Base-by-base conservation (phyloP, 1,284 basidiomycete genomes). In the Ganoderma meredithae region DNA sequence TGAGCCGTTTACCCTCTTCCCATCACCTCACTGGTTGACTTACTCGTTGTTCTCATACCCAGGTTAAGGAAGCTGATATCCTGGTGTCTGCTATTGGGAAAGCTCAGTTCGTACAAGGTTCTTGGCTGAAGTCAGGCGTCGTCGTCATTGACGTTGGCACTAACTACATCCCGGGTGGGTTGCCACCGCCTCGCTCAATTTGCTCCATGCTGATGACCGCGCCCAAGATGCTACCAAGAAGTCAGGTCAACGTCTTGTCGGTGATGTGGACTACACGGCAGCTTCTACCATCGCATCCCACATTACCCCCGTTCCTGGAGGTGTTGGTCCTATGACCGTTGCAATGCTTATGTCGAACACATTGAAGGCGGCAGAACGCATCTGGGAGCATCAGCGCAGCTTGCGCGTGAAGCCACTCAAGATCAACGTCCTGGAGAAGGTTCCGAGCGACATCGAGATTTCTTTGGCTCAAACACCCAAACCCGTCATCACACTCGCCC, bases 321-420 rank as follows among this genome's bases (percentile, higher is more conserved):
- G 98, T 72, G 98, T 99, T 65, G 98, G 98, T 27, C 98, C 98
- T 39, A 98, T 99, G 97, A 99, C 98, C 10, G 98, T 99, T 69
- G 98, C 98, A 53, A 89, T 99, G 86, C 91, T 99, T 73, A 99
- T 99, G 97, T 88, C 92, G 78, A 99, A 99, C 83, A 97, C 97
- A 0, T 84, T 96, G 72, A 83, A 86, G 71, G 93, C 95, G 64
- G 96, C 97, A 40, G 89, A 95, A 80, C 90, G 94, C 69, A 84
- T 91, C 64, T 96, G 92, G 86, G 87, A 93, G 74, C 83, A 88
- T 62, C 81, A 86, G 49, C 88, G 91, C 62, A 79, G 85, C 25
- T 86, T 90, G 69, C 91, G 87, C 73, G 82, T 98, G 78, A 92
- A 87, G 74, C 95, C 95, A 10, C 88, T 99, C 72, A 88, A 88